A percentile compares a stretch with the other conserved stretches of the same genome.
These are phyloP conservation scores for sorghum (Sorghum bicolor) DNA, from an alignment of 176 grass and related monocot species.

Conservation along the genomic window Sorghum_bicolor_NCBIv3 NC_012877.2:6044001-6044500, in stretches of 20 bases:
- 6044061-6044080: constrained; percentile 52
- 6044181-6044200: constrained; percentile 83
- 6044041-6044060: constrained; percentile 17
- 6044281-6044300: constrained; percentile 97
- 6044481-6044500: not conserved
- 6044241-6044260: not conserved
- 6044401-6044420: constrained; percentile 89
- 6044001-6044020: no score
- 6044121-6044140: constrained; percentile 58
- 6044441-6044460: constrained; percentile 64
- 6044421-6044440: constrained; percentile 64
- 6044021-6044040: no score
- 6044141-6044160: constrained; percentile 80
- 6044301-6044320: constrained; percentile 73
- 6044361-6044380: constrained; percentile 75
- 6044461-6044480: not conserved
- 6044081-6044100: constrained; percentile 84
- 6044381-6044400: constrained; percentile 97
- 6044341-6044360: constrained; percentile 76
- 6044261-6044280: constrained; percentile 1
- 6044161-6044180: constrained; percentile 89
- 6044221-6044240: constrained; percentile 13
- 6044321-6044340: constrained; percentile 77
- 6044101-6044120: constrained; percentile 78
- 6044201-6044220: constrained; percentile 66